These are phyloP conservation scores for Capsicum rhomboideum DNA, from an alignment of 257 asterid species.

Conservation along the genomic window DNA sequence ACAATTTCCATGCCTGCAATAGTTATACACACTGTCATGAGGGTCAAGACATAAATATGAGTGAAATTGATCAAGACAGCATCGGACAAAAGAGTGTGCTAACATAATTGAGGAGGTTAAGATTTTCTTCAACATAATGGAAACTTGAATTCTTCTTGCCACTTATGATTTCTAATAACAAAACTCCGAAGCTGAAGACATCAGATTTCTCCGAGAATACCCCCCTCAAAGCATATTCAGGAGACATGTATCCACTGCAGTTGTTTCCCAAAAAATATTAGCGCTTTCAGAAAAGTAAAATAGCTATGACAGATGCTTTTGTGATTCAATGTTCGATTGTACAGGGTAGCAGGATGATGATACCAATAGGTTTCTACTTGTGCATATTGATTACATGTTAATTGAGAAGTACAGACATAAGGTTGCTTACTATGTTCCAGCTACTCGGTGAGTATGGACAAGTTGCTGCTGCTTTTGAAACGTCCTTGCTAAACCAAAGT, in stretches of 20 bases:
- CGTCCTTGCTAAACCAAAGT: slow-evolving; percentile 28
- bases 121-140: not conserved
- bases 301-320: not conserved
- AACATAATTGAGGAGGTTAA: slow-evolving; percentile 3
- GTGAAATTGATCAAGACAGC: not conserved
- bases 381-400: not conserved
- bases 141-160: slow-evolving; percentile 11
- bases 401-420: not conserved
- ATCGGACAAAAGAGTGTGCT: not conserved
- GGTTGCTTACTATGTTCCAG: slow-evolving; percentile 22
- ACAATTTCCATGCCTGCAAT: slow-evolving; percentile 10
- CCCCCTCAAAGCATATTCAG: slow-evolving; percentile 9
- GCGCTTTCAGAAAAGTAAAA: not conserved
- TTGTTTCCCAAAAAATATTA: not conserved
- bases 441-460: slow-evolving; percentile 18
- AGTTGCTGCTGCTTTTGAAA: slow-evolving; percentile 12
- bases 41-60: not conserved
- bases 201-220: slow-evolving; percentile 10
- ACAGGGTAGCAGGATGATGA: not conserved
- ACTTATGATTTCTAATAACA: slow-evolving; percentile 6
- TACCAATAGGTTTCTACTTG: not conserved
- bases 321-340: not conserved
- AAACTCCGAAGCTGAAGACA: slow-evolving; percentile 12
- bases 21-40: not conserved
- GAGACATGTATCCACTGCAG: slow-evolving; percentile 13